Conservation (phyloP, 768 basidiomycete species). For the Phanerochaete sordida region DNA sequence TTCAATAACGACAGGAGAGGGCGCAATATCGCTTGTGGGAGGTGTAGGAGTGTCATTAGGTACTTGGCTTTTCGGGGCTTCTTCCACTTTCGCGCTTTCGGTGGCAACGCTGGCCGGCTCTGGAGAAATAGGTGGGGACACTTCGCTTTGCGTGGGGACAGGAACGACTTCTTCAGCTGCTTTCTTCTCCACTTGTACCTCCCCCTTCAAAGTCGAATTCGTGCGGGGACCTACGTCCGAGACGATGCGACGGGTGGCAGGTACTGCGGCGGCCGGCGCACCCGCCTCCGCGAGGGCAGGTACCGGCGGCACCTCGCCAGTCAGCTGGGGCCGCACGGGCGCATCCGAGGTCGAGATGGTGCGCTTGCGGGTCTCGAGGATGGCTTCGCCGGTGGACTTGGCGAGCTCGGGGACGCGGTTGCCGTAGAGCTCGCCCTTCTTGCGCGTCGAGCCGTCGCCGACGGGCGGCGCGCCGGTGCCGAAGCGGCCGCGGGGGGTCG, state of each 20-base stretch:
- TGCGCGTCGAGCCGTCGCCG: slow-evolving; percentile 42
- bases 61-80: background rate
- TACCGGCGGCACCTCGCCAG: background rate
- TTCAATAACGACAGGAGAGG: background rate
- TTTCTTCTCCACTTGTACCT: background rate
- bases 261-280: background rate
- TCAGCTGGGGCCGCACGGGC: background rate
- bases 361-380: slow-evolving; percentile 8
- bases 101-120: background rate
- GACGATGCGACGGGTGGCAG: slow-evolving; percentile 11
- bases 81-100: background rate
- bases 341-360: slow-evolving; percentile 17
- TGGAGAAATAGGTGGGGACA: background rate
- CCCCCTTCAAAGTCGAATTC: background rate
- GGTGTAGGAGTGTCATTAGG: background rate
- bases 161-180: background rate
- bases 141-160: background rate
- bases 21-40: background rate
- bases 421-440: slow-evolving; percentile 68
- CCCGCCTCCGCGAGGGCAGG: background rate
- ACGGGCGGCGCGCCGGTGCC: slow-evolving; percentile 62
- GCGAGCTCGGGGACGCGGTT: slow-evolving; percentile 53
- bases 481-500: slow-evolving; percentile 73
- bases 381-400: slow-evolving; percentile 19
- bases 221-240: slow-evolving; percentile 15